A percentile compares a stretch with the other conserved stretches of the same genome.
phyloP scores from a whole-genome alignment of 495 filamentous ascomycete species.

The Daldinia grandis region DNA sequence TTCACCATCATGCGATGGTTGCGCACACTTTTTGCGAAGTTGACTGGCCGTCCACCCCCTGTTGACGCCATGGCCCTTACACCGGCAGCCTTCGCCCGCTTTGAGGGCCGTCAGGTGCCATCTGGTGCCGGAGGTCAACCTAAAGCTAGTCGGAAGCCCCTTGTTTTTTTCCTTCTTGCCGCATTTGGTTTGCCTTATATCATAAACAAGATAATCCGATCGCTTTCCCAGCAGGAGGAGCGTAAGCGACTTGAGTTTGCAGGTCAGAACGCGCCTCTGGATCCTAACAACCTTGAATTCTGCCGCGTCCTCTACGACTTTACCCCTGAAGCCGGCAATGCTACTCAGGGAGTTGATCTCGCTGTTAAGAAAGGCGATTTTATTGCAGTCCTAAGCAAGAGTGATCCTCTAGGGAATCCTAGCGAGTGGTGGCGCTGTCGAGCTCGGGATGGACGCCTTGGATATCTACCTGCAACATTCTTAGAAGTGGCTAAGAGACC shows the following conservation, averaged over 20 bases:
- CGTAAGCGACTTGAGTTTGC: conserved; percentile 64
- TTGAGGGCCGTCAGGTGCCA: conserved; percentile 68
- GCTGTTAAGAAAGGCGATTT: conserved; percentile 94
- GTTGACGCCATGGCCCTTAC: conserved; percentile 87
- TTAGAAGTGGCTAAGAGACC: conserved; percentile 80
- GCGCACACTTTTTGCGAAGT: conserved; percentile 85
- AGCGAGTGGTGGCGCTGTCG: conserved; percentile 98
- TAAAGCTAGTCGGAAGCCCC: conserved; percentile 88
- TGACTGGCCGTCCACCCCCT: conserved; percentile 92
- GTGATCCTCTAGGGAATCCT: conserved; percentile 88
- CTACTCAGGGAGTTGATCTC: conserved; percentile 80
- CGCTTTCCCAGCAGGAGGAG: conserved; percentile 84
- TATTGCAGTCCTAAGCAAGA: conserved; percentile 92
- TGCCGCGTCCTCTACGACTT: conserved; percentile 95
- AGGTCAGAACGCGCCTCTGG: conserved; percentile 63
- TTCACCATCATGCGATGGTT: conserved; percentile 96
- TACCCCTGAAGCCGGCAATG: conserved; percentile 72
- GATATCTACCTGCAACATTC: conserved; percentile 90
- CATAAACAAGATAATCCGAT: conserved; percentile 91
- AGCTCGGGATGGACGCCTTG: conserved; percentile 87
- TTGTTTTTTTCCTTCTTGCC: conserved; percentile 93
- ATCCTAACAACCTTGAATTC: conserved; percentile 91
- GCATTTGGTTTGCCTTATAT: conserved; percentile 95
- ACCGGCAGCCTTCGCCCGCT: conserved; percentile 86
- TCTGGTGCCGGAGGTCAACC: conserved; percentile 59